Evolutionary conservation across 345 rosid genomes (phyloP).

Genomic region (Bruguiera sexangula): DNA sequence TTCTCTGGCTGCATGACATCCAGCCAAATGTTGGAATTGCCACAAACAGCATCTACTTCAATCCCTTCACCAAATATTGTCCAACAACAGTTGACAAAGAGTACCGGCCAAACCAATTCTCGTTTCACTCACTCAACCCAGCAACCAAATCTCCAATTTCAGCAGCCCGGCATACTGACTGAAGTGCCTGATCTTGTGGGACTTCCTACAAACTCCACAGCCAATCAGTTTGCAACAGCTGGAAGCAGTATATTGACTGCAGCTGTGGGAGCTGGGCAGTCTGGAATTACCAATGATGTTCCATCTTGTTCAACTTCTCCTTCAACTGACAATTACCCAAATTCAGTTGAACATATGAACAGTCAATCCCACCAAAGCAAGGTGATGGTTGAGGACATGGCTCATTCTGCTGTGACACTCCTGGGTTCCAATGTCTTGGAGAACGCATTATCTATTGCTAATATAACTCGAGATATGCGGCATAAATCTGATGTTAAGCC

Average conservation of each 20-base stretch:
- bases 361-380: slow-evolving; percentile 30
- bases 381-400: slow-evolving; percentile 42
- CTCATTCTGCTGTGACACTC: slow-evolving; percentile 40
- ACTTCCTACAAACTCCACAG: slow-evolving; percentile 22
- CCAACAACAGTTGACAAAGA: slow-evolving; percentile 43
- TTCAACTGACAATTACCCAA: slow-evolving; percentile 40
- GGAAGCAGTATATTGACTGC: slow-evolving; percentile 33
- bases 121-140: slow-evolving; percentile 36
- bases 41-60: slow-evolving; percentile 36
- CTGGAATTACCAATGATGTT: slow-evolving; percentile 52
- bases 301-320: slow-evolving; percentile 66
- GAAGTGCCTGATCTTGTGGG: slow-evolving; percentile 42
- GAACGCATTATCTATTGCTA: slow-evolving; percentile 31
- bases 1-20: slow-evolving; percentile 41
- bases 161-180: slow-evolving; percentile 38
- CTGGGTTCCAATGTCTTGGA: slow-evolving; percentile 42
- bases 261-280: slow-evolving; percentile 40
- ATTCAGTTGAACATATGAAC: slow-evolving; percentile 35
- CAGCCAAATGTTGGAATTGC: slow-evolving; percentile 42
- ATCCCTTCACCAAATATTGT: slow-evolving; percentile 37
- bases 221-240: slow-evolving; percentile 31
- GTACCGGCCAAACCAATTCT: slow-evolving; percentile 34
- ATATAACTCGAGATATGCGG: slow-evolving; percentile 37
- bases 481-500: slow-evolving; percentile 56
- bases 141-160: slow-evolving; percentile 39